phyloP scores from a whole-genome alignment of 2,329 filamentous ascomycete species.

The Colletotrichum sp. region DNA sequence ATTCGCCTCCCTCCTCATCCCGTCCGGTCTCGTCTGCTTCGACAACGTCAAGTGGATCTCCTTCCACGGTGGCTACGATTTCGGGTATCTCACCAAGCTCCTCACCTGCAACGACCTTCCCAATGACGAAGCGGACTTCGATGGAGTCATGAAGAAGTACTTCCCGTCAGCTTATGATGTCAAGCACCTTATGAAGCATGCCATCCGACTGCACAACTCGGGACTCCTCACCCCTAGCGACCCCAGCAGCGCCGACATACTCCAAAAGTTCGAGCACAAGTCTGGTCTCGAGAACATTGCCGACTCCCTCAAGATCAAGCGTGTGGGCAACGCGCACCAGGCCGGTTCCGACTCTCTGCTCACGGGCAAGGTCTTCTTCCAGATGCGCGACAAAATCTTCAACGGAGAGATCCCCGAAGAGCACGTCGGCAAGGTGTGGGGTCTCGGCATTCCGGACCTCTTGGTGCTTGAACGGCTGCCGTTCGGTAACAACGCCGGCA shows the following conservation, averaged over 20 bases:
- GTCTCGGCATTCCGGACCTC: constrained; percentile 77
- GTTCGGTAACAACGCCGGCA: constrained; percentile 35
- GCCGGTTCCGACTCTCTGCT: constrained; percentile 93
- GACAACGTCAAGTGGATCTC: constrained; percentile 95
- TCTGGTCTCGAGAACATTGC: constrained; percentile 93
- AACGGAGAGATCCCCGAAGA: constrained; percentile 81
- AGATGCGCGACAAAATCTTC: constrained; percentile 88
- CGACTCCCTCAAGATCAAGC: constrained; percentile 89
- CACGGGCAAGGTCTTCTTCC: constrained; percentile 94
- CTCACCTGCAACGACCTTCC: constrained; percentile 84
- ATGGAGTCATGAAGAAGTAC: constrained; percentile 86
- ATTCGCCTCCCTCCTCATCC: constrained; percentile 89
- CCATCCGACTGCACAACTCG: constrained; percentile 71
- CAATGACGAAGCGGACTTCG: constrained; percentile 88
- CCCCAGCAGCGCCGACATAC: constrained; percentile 71
- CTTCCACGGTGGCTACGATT: constrained; percentile 98
- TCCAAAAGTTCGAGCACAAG: constrained; percentile 87
- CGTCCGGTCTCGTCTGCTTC: constrained; percentile 87
- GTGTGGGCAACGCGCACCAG: constrained; percentile 87
- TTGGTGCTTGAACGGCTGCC: constrained; percentile 40
- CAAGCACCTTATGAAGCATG: constrained; percentile 95
- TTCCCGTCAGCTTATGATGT: constrained; percentile 96
- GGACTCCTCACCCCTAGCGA: constrained; percentile 69
- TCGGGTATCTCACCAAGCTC: constrained; percentile 95
- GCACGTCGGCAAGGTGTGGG: constrained; percentile 91